Evolutionary conservation across 2,329 filamentous ascomycete species (phyloP).

Genomic region (Phyllosticta citrichinensis): DNA sequence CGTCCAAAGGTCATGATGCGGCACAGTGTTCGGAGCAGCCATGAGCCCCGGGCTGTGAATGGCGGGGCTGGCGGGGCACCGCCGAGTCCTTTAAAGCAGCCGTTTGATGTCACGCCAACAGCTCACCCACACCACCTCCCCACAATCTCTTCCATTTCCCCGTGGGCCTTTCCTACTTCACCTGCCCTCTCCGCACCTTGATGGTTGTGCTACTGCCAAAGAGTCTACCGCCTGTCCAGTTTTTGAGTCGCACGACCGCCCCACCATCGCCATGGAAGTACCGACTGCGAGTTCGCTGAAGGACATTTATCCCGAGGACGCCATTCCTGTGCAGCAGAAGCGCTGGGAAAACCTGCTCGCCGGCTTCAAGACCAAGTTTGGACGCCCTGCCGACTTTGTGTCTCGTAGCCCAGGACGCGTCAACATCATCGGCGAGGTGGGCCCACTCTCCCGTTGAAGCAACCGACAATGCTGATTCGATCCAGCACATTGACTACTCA

Average conservation of each 20-base stretch:
- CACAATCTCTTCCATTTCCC: slow-evolving; percentile 3
- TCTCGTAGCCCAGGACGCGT: slow-evolving; percentile 87
- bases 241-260: not conserved
- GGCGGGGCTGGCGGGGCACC: slow-evolving; percentile 10
- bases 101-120: slow-evolving; percentile 6
- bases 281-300: slow-evolving; percentile 65
- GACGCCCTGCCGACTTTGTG: slow-evolving; percentile 64
- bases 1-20: not conserved
- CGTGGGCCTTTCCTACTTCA: not conserved
- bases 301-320: slow-evolving; percentile 74
- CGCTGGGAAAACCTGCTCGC: slow-evolving; percentile 68
- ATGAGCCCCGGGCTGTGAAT: not conserved
- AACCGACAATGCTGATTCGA: not conserved
- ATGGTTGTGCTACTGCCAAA: not conserved
- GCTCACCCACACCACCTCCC: slow-evolving; percentile 8
- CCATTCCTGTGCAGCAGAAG: slow-evolving; percentile 54
- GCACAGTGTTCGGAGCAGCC: slow-evolving; percentile 3
- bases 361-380: slow-evolving; percentile 62
- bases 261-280: slow-evolving; percentile 34
- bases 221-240: not conserved
- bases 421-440: slow-evolving; percentile 86
- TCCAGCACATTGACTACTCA: slow-evolving; percentile 87
- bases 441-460: not conserved
- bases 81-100: slow-evolving; percentile 8
- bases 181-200: not conserved